A percentile compares a stretch with the other conserved stretches of the same genome.
Evolutionary conservation across 306 rosid genomes (phyloP).

Genomic region (Senna tora): DNA sequence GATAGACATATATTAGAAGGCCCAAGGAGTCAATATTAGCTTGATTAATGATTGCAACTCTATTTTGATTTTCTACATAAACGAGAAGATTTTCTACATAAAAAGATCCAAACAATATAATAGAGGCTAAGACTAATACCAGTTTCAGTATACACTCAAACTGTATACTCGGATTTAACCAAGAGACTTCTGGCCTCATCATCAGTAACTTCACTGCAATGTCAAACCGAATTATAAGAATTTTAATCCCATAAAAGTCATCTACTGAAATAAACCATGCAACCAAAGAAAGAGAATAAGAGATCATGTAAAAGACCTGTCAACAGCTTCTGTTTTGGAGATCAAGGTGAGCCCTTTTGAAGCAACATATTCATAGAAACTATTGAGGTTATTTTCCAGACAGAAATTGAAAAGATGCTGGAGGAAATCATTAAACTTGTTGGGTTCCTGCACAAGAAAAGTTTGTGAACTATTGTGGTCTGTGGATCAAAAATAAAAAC

Average conservation of each 20-base stretch:
- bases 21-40: no score
- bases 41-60: no score
- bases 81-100: no score
- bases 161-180: slow-evolving; percentile 59
- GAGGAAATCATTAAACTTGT: slow-evolving; percentile 78
- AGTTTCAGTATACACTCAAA: not conserved
- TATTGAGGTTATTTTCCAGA: slow-evolving; percentile 48
- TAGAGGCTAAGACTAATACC: no score
- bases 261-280: not conserved
- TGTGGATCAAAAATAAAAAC: slow-evolving; percentile 21
- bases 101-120: no score
- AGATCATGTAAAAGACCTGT: slow-evolving; percentile 59
- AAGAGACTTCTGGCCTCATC: slow-evolving; percentile 70
- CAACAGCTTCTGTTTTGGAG: slow-evolving; percentile 71
- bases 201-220: slow-evolving; percentile 76
- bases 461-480: slow-evolving; percentile 11
- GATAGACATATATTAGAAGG: no score
- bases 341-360: slow-evolving; percentile 67
- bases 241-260: not conserved
- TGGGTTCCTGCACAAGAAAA: slow-evolving; percentile 71
- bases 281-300: slow-evolving; percentile 8
- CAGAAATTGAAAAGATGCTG: slow-evolving; percentile 63
- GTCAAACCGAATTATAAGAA: slow-evolving; percentile 36
- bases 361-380: slow-evolving; percentile 70
- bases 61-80: no score